Evolutionary conservation across 2,329 filamentous ascomycete genomes (phyloP).

Genomic region (Gaeumannomyces tritici): DNA sequence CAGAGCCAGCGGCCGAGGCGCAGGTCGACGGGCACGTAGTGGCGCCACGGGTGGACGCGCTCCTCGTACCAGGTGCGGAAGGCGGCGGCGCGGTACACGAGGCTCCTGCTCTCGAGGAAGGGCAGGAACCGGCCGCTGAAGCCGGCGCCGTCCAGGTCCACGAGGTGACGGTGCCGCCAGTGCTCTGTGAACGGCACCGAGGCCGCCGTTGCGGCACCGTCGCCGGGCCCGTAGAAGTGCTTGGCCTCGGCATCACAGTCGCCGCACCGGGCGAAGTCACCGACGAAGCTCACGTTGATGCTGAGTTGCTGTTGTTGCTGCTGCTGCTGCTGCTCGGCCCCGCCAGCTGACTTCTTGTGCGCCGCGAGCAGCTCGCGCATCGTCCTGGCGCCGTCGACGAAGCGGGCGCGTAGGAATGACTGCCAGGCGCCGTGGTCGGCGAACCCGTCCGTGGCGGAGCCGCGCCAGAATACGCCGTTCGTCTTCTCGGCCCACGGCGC

Average conservation of each 20-base stretch:
- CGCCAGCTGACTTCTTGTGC: slow-evolving; percentile 7
- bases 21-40: slow-evolving; percentile 53
- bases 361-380: slow-evolving; percentile 3
- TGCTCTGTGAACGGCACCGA: slow-evolving; percentile 22
- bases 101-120: slow-evolving; percentile 39
- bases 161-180: slow-evolving; percentile 41
- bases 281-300: slow-evolving; percentile 28
- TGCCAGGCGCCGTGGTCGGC: slow-evolving; percentile 43
- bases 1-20: slow-evolving; percentile 15
- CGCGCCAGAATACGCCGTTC: slow-evolving; percentile 44
- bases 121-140: slow-evolving; percentile 38
- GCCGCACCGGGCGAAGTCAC: slow-evolving; percentile 22
- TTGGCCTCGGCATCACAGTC: slow-evolving; percentile 21
- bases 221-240: slow-evolving; percentile 19
- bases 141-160: slow-evolving; percentile 48
- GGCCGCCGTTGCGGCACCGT: slow-evolving; percentile 2
- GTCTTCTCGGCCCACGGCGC: slow-evolving; percentile 35
- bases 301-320: background rate
- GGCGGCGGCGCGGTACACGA: slow-evolving; percentile 49
- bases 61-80: slow-evolving; percentile 58
- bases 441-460: slow-evolving; percentile 39
- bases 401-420: slow-evolving; percentile 49
- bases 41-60: slow-evolving; percentile 49
- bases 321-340: background rate
- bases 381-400: slow-evolving; percentile 38